Evolutionary conservation across 345 rosid genomes (phyloP).

Genomic region (Erucastrum elatum): DNA sequence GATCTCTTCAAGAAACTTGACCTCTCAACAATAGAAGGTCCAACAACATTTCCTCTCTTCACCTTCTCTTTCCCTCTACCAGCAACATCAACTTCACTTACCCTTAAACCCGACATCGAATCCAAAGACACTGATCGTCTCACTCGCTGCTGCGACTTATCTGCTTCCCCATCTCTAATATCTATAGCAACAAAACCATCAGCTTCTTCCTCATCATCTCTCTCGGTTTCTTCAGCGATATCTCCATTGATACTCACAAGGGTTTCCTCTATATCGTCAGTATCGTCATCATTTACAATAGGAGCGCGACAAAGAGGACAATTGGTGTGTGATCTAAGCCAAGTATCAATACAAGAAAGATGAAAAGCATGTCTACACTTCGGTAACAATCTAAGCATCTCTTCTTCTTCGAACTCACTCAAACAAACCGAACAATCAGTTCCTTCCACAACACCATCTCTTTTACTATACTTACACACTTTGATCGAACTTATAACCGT

Average conservation of each 20-base stretch:
- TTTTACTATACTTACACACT: conserved; percentile 48
- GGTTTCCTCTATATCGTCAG: conserved; percentile 30
- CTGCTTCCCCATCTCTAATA: conserved; percentile 20
- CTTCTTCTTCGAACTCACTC: conserved; percentile 69
- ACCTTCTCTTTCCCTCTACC: conserved; percentile 36
- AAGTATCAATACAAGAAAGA: conserved; percentile 66
- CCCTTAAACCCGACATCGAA: conserved; percentile 43
- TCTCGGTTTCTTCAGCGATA: conserved; percentile 21
- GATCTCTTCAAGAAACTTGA: conserved; percentile 60
- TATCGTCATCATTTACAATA: conserved; percentile 28
- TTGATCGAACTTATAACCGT: conserved; percentile 57
- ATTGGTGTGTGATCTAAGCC: conserved; percentile 70
- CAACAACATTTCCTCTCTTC: conserved; percentile 40
- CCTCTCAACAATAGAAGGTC: conserved; percentile 47
- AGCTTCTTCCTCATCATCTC: conserved; percentile 27
- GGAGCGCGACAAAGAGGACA: conserved; percentile 74
- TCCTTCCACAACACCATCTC: conserved; percentile 60
- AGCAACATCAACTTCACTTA: conserved; percentile 32
- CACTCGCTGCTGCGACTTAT: conserved; percentile 42
- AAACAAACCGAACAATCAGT: conserved; percentile 80
- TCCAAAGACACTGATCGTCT: conserved; percentile 78
- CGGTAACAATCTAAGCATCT: conserved; percentile 60
- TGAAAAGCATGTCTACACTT: conserved; percentile 85
- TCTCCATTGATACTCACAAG: conserved; percentile 26
- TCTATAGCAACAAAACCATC: conserved; percentile 27